Evolutionary conservation across 2,329 filamentous ascomycete species (phyloP).

Genomic region (Amesomyces nigricolor): DNA sequence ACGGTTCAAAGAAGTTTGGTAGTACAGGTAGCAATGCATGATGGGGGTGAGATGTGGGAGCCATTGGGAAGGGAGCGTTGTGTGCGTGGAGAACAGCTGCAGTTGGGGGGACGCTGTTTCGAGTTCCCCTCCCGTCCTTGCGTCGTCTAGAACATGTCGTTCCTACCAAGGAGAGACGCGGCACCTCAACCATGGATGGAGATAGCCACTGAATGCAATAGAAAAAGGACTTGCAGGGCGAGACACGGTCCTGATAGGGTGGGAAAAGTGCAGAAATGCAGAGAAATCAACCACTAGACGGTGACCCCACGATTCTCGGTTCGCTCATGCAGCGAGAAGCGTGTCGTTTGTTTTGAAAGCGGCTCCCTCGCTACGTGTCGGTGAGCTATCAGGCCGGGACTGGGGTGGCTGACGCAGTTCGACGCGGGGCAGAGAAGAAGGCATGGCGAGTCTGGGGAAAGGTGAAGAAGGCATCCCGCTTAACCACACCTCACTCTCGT

Average conservation of each 20-base stretch:
- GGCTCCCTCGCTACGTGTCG: slow-evolving; percentile 11
- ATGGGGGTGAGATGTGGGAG: slow-evolving; percentile 15
- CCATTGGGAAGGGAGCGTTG: slow-evolving; percentile 9
- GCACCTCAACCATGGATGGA: background rate
- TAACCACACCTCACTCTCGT: too few relatives aligned
- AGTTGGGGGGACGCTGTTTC: background rate
- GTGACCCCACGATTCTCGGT: background rate
- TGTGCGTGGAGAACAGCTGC: slow-evolving; percentile 19
- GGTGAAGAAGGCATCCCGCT: too few relatives aligned
- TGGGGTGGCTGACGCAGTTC: slow-evolving; percentile 10
- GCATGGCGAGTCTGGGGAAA: slow-evolving; percentile 11
- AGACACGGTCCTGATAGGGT: background rate
- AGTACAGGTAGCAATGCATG: slow-evolving; percentile 28
- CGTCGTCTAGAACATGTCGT: background rate
- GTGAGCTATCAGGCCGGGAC: slow-evolving; percentile 5
- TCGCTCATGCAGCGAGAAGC: background rate
- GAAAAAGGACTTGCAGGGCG: background rate
- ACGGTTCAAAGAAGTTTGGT: slow-evolving; percentile 19
- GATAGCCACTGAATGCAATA: background rate
- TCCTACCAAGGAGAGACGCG: slow-evolving; percentile 5
- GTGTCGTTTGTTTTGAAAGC: slow-evolving; percentile 1
- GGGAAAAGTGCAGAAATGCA: background rate
- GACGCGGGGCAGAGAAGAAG: background rate
- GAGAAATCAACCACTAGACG: background rate
- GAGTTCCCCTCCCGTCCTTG: background rate